Evolutionary conservation across 129 eudicot genomes (phyloP).

Genomic region (Cynara cardunculus): DNA sequence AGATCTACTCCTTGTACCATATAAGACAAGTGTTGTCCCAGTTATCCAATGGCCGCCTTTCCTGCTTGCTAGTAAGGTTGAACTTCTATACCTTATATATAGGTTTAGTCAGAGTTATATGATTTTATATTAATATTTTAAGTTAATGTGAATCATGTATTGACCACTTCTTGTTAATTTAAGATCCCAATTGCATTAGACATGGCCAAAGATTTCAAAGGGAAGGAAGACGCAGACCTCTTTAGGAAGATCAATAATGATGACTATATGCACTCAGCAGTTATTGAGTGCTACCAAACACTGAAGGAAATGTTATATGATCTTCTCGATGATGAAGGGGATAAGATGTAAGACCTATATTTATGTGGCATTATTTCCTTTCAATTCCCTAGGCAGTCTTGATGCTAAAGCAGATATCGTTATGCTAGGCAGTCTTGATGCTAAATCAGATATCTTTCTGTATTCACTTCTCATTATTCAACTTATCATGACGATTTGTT

Average conservation of each 20-base stretch:
- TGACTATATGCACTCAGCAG: slow-evolving; percentile 84
- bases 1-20: slow-evolving; percentile 97
- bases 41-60: slow-evolving; percentile 99
- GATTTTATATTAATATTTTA: not conserved
- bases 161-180: slow-evolving; percentile 17
- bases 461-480: not conserved
- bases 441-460: not conserved
- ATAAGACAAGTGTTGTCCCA: slow-evolving; percentile 57
- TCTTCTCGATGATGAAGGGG: slow-evolving; percentile 59
- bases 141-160: slow-evolving; percentile 7
- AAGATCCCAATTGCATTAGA: slow-evolving; percentile 99
- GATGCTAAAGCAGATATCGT: not conserved
- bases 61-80: slow-evolving; percentile 98
- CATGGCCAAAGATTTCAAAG: slow-evolving; percentile 95
- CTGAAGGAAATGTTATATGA: slow-evolving; percentile 47
- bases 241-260: slow-evolving; percentile 77
- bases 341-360: slow-evolving; percentile 48
- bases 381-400: not conserved
- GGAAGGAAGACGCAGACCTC: slow-evolving; percentile 76
- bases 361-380: not conserved
- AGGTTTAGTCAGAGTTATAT: not conserved
- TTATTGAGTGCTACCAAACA: slow-evolving; percentile 90
- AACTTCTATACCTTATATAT: slow-evolving; percentile 5
- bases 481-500: not conserved
- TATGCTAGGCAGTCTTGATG: not conserved